Evolutionary conservation across 2,329 filamentous ascomycete genomes (phyloP).

Genomic region (Hymenoscyphus linearis): DNA sequence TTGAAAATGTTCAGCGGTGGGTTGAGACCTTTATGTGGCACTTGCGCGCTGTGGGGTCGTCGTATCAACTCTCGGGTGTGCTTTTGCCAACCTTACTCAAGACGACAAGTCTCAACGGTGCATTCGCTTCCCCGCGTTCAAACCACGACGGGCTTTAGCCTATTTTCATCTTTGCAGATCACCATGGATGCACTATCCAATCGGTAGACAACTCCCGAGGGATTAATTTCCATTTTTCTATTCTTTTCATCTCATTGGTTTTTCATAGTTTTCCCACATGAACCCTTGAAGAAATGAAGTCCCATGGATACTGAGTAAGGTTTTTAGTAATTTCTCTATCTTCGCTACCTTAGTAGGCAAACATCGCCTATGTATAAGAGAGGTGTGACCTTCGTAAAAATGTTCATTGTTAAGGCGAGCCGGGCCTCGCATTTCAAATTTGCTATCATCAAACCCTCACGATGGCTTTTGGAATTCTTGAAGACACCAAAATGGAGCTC

Average conservation of each 20-base stretch:
- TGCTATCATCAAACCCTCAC: neutral
- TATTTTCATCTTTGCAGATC: neutral
- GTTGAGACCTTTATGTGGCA: too few species aligned
- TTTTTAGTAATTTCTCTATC: neutral
- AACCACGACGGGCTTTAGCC: neutral
- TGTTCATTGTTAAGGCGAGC: neutral
- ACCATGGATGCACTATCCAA: neutral
- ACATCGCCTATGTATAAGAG: neutral
- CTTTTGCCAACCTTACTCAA: too few species aligned
- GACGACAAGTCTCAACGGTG: too few species aligned
- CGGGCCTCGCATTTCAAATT: neutral
- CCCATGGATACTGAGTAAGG: neutral
- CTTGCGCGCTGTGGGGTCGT: too few species aligned
- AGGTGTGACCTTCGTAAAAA: neutral
- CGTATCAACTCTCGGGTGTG: too few species aligned
- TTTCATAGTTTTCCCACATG: neutral
- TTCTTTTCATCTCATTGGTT: neutral
- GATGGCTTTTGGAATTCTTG: conserved; percentile 46
- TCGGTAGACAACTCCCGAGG: neutral
- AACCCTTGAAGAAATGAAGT: neutral
- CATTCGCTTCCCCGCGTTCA: too few species aligned
- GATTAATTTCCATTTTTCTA: neutral
- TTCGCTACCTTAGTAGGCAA: neutral
- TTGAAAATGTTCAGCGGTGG: too few species aligned
- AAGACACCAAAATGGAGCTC: conserved; percentile 39